Evolutionary conservation across 495 filamentous ascomycete species (phyloP).

Genomic region (Saxophila tyrrhenica): DNA sequence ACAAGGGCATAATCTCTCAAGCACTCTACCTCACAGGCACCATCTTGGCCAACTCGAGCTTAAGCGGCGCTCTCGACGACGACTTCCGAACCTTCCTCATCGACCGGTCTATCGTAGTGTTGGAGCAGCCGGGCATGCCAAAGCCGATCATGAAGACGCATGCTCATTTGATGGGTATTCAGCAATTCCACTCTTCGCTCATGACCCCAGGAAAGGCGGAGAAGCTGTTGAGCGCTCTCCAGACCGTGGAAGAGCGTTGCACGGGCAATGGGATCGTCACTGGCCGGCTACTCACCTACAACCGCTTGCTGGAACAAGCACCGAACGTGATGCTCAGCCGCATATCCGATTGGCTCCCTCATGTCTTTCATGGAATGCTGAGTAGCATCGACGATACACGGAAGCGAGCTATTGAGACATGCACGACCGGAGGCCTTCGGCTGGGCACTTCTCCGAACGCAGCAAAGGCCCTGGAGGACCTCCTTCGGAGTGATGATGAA

Average conservation of each 20-base stretch:
- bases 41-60: constrained; percentile 55
- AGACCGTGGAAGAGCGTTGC: constrained; percentile 58
- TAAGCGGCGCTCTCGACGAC: constrained; percentile 53
- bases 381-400: constrained; percentile 67
- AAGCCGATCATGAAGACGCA: constrained; percentile 70
- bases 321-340: constrained; percentile 52
- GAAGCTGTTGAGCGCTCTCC: constrained; percentile 54
- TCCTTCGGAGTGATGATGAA: constrained; percentile 52
- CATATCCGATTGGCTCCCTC: constrained; percentile 58
- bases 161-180: constrained; percentile 63
- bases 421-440: constrained; percentile 50
- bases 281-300: constrained; percentile 64
- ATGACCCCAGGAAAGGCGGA: constrained; percentile 59
- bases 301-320: constrained; percentile 57
- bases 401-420: constrained; percentile 58
- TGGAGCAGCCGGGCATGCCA: constrained; percentile 51
- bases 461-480: constrained; percentile 50
- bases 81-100: constrained; percentile 71
- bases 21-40: constrained; percentile 62
- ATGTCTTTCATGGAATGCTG: constrained; percentile 71
- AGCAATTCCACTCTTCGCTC: constrained; percentile 61
- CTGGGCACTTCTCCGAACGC: constrained; percentile 55
- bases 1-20: constrained; percentile 58
- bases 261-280: constrained; percentile 66
- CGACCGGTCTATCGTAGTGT: constrained; percentile 60